Conservation (phyloP, 2,329 filamentous ascomycete genomes). For the Penicillium fuscoglaucum region DNA sequence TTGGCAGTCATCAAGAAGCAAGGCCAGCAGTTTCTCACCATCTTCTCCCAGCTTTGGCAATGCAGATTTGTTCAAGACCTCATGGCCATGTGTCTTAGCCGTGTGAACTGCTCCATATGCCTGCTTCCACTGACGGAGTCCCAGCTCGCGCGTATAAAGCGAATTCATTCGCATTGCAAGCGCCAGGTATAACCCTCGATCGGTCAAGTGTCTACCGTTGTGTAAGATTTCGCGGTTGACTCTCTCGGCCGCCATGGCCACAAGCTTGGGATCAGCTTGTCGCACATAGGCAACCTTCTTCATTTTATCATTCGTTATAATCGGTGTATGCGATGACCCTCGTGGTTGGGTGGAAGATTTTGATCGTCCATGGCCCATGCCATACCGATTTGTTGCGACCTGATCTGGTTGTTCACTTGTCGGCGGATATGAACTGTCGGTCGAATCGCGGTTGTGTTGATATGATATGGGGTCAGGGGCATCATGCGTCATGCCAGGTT, state of each 20-base stretch:
- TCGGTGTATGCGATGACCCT: not conserved
- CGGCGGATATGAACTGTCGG: not conserved
- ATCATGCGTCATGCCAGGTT: not conserved
- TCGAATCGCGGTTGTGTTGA: not conserved
- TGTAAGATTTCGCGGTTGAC: conserved; percentile 20
- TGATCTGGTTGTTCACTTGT: not conserved
- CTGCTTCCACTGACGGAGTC: conserved; percentile 26
- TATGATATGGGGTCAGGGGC: not conserved
- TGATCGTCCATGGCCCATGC: not conserved
- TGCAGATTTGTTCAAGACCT: conserved; percentile 10
- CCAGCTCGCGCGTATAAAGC: conserved; percentile 22
- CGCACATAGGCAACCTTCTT: conserved; percentile 6
- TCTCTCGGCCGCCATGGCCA: conserved; percentile 15
- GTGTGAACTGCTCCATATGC: conserved; percentile 26
- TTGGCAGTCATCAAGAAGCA: conserved; percentile 24
- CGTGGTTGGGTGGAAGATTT: not conserved
- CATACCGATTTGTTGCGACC: not conserved
- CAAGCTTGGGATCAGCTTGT: conserved; percentile 14
- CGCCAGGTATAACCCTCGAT: conserved; percentile 22
- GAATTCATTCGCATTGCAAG: conserved; percentile 25
- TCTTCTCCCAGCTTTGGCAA: conserved; percentile 19
- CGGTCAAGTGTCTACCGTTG: conserved; percentile 22
- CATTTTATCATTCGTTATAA: conserved; percentile 4
- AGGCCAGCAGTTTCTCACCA: conserved; percentile 23
- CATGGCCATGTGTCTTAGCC: conserved; percentile 21